Evolutionary conservation across 2,329 filamentous ascomycete genomes (phyloP), one percentile per base, ranked within the genome.

Genomic region (Fusarium tanahbumbuense): DNA sequence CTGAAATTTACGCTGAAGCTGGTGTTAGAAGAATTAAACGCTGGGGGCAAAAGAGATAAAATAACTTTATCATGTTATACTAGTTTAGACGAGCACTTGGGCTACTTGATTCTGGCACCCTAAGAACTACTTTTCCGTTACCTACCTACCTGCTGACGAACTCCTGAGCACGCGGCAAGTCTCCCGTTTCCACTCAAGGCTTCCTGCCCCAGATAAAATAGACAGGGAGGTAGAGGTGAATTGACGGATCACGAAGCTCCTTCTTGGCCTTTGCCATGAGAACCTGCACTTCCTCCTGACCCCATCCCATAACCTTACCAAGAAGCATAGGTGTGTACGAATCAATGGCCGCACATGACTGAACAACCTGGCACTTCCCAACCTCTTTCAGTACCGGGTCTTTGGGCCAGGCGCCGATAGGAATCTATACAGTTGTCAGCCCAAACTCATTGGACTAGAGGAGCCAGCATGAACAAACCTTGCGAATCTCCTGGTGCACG

Each of bases 241-340:
- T 59, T 11, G 71, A 49, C 18, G 69, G 54, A 25, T 73, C 68
- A 22, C 62, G 66, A 13, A 73, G 71, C 32, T 73, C 71, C 20
- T 69, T 73, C 41, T 64, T 67, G 8, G 67, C 56, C 42, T 71
- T 69, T 8, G 58, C 68, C 55, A 73, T 68, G n/a, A 71, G 49
- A 5, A 73, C 58, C 18, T 73, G 64, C 4, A 67, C 60, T 30
- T 73, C 71, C 11, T 71, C 56, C 6, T 58, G 59, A 3, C 47
- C 41, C 71, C 70, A 73, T 41, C 70, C 71, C 34, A 71, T 59
- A 2, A 72, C 45, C 11, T 63, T 67, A 6, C 47, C 53, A n/a
- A 72, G 53, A 10, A 72, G 62, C 52, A 59, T 57, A 4, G 69
- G 70, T 1, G 69, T 72, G 3, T 72, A 72, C 0, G 70, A 64